phyloP scores from a whole-genome alignment of 192 early-diverging fungal species.

The Spinellus fusiger region DNA sequence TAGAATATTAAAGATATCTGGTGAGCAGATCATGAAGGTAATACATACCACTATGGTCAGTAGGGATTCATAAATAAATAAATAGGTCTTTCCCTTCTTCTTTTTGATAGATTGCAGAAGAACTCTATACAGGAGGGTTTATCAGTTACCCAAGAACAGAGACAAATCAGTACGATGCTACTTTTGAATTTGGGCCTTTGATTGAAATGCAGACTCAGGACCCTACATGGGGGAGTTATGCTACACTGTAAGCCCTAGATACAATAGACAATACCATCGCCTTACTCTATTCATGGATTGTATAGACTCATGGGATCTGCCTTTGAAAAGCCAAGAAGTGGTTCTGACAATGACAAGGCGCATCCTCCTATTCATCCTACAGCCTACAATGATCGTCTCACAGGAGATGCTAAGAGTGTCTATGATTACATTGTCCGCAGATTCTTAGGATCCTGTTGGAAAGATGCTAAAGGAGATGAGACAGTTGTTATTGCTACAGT shows the following conservation, averaged over 20 bases:
- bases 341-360: slow-evolving; percentile 88
- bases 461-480: slow-evolving; percentile 81
- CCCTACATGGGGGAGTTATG: slow-evolving; percentile 36
- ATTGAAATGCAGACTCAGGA: slow-evolving; percentile 59
- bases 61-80: too few species aligned
- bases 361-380: slow-evolving; percentile 98
- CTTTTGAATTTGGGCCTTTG: slow-evolving; percentile 61
- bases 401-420: slow-evolving; percentile 62
- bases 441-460: slow-evolving; percentile 90
- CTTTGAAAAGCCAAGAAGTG: slow-evolving; percentile 71
- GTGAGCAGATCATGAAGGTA: slow-evolving; percentile 75
- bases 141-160: slow-evolving; percentile 97
- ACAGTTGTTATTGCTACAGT: slow-evolving; percentile 70
- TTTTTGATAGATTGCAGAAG: slow-evolving; percentile 67
- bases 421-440: slow-evolving; percentile 86
- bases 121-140: slow-evolving; percentile 79
- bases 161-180: slow-evolving; percentile 81
- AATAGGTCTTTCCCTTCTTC: too few species aligned
- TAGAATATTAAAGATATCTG: slow-evolving; percentile 61
- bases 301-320: slow-evolving; percentile 56
- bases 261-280: background rate
- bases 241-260: slow-evolving; percentile 40
- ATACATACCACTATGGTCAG: background rate
- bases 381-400: slow-evolving; percentile 42
- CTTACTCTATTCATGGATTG: background rate